phyloP scores from a whole-genome alignment of 2,329 filamentous ascomycete species.

The Cladosporium halotolerans region DNA sequence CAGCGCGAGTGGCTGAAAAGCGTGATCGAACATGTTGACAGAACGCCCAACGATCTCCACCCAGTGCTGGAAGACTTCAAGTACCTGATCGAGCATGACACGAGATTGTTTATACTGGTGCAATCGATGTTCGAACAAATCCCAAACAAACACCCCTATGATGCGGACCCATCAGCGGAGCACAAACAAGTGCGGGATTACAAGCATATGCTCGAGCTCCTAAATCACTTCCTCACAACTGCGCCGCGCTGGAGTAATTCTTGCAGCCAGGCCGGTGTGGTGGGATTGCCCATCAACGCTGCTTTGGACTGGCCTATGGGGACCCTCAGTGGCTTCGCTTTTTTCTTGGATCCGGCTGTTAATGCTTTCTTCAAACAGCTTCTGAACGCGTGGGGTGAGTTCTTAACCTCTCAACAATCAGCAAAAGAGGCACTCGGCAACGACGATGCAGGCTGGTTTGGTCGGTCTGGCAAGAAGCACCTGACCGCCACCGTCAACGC shows the following conservation, averaged over 20 bases:
- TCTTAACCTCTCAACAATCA: slow-evolving; percentile 29
- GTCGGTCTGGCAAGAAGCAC: slow-evolving; percentile 33
- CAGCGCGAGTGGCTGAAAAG: no score
- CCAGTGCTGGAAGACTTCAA: slow-evolving; percentile 61
- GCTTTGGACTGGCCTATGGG: slow-evolving; percentile 56
- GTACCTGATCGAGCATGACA: slow-evolving; percentile 57
- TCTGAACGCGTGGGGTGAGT: slow-evolving; percentile 44
- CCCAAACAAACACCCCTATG: slow-evolving; percentile 55
- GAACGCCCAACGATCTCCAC: no score
- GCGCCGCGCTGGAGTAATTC: slow-evolving; percentile 39
- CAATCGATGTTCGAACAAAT: slow-evolving; percentile 59
- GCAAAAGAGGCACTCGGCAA: slow-evolving; percentile 32
- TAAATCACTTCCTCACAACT: slow-evolving; percentile 50
- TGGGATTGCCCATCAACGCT: slow-evolving; percentile 52
- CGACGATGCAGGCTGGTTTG: slow-evolving; percentile 36
- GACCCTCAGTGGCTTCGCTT: slow-evolving; percentile 48
- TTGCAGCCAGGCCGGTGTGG: slow-evolving; percentile 37
- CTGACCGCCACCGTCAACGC: slow-evolving; percentile 30
- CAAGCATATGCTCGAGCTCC: slow-evolving; percentile 57
- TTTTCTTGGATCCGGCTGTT: slow-evolving; percentile 48
- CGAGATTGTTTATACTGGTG: slow-evolving; percentile 62
- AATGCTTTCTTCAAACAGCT: slow-evolving; percentile 49
- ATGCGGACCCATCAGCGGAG: slow-evolving; percentile 54
- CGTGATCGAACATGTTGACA: no score
- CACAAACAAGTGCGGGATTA: slow-evolving; percentile 58